A percentile compares a stretch with the other conserved stretches of the same genome.
Conservation (phyloP, 345 rosid genomes). For the Camelina neglecta region DNA sequence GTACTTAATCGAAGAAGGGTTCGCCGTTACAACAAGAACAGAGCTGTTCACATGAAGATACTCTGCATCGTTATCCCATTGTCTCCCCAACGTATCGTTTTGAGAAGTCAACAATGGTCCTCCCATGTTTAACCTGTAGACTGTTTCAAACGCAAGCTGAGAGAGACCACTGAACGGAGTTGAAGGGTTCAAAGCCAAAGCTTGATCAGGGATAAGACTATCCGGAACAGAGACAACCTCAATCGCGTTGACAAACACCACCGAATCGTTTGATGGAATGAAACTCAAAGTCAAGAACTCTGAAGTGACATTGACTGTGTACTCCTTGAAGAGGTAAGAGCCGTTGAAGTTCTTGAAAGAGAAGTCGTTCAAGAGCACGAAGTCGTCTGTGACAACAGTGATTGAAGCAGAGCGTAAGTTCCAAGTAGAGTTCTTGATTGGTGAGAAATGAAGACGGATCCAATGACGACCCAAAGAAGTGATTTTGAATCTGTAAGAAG, state of each 20-base stretch:
- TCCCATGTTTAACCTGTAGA: conserved; percentile 90
- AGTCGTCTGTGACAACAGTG: conserved; percentile 72
- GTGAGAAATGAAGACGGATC: conserved; percentile 94
- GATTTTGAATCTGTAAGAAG: conserved; percentile 78
- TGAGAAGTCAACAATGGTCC: conserved; percentile 86
- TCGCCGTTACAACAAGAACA: conserved; percentile 65
- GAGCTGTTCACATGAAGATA: conserved; percentile 91
- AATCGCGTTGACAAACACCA: conserved; percentile 87
- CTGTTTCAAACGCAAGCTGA: conserved; percentile 74
- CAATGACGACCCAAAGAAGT: conserved; percentile 81
- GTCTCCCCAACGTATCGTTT: conserved; percentile 92
- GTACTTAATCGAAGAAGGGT: conserved; percentile 71
- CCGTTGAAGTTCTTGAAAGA: conserved; percentile 67
- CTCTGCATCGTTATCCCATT: conserved; percentile 82
- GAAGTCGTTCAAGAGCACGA: conserved; percentile 88
- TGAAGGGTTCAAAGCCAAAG: conserved; percentile 66
- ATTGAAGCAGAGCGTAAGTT: conserved; percentile 65
- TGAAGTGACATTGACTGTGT: conserved; percentile 79
- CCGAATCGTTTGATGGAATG: conserved; percentile 75
- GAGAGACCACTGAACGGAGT: conserved; percentile 68
- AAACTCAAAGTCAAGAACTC: conserved; percentile 64
- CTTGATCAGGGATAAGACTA: conserved; percentile 75
- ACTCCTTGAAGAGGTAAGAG: conserved; percentile 85
- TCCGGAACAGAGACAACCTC: conserved; percentile 92
- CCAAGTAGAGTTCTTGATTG: conserved; percentile 57